Base-by-base conservation (phyloP, 2,329 filamentous ascomycete genomes). In the Pseudocercospora pini-densiflorae region DNA sequence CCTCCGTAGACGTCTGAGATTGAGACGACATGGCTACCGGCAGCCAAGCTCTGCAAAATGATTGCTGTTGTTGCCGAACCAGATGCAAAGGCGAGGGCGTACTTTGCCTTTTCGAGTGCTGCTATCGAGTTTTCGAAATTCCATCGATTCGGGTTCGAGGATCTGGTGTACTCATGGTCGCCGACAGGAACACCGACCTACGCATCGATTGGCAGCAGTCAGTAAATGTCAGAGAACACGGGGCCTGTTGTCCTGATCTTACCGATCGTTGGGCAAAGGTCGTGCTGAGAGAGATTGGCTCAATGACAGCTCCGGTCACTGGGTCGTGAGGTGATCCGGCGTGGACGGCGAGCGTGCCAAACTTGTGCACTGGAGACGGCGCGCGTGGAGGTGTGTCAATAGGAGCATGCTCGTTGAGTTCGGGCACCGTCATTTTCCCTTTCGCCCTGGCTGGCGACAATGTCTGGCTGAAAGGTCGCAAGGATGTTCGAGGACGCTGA, bases 1-100 rank as follows among this genome's bases (percentile, higher is more conserved):
- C 95, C 95, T 73, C 95, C 95, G 80, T 99, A 99, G 74, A 99
- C 94, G 79, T 99, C 95, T 54, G 93, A 97, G 57, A 99, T 93
- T 68, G 93, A 97, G 74, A 99, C 90, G 75, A 99, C 92, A 82
- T 99, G 95, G 57, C 92, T 95, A 69, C 93, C 94, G 12, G 91
- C 86, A 24, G 94, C 93, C 65, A 99, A 88, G 73, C 92, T 95
- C 83, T 98, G 95, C 65, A 99, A 88, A 76, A 99, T 93, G 73
- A 88, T 92, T 68, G 95, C 94, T 0, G 95, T 99, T 62, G 95
- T 93, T 51, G 95, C 94, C 72, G 92, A 97, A 74, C 95, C 95
- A 27, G 93, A 97, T 53, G 92, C 91, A 83, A 97, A 99, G 70
- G 95, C 94, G 62, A 99, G 89, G 54, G 95, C 95, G 79, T 97